Percentiles rank a stretch among this genome's conserved stretches.
Evolutionary conservation across 2,329 filamentous ascomycete genomes (phyloP).

Genomic region (Alternaria metachromatica): DNA sequence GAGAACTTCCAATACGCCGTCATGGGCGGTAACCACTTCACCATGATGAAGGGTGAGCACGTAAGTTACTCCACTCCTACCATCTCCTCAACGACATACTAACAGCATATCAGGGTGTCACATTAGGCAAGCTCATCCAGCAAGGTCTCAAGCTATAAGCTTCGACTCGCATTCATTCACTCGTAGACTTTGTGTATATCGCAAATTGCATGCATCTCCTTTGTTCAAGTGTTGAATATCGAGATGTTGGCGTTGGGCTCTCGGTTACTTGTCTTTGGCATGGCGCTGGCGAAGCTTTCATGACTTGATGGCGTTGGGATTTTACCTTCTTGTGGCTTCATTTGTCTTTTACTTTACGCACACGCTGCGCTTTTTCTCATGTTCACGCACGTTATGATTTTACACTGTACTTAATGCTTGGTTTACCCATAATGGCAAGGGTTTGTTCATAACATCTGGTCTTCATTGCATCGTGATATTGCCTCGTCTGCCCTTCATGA

Average conservation of each 20-base stretch:
- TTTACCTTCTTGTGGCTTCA: constrained; percentile 3
- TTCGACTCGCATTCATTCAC: neutral
- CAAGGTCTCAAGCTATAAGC: constrained; percentile 49
- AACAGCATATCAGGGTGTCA: constrained; percentile 43
- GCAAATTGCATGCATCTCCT: constrained; percentile 41
- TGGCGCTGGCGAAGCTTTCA: constrained; percentile 17
- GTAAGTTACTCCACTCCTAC: constrained; percentile 43
- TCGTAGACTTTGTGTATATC: constrained; percentile 23
- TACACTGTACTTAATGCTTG: constrained; percentile 15
- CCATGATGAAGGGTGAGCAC: constrained; percentile 72
- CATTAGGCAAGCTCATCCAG: constrained; percentile 53
- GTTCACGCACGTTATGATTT: constrained; percentile 11
- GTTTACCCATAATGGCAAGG: constrained; percentile 21
- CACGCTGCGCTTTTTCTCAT: constrained; percentile 3
- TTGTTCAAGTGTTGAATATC: constrained; percentile 44
- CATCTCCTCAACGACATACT: constrained; percentile 19
- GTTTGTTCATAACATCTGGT: constrained; percentile 16
- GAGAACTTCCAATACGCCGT: constrained; percentile 69
- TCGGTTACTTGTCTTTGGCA: constrained; percentile 10
- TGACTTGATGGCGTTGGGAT: constrained; percentile 7
- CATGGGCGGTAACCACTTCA: constrained; percentile 77
- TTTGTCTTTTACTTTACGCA: constrained; percentile 2
- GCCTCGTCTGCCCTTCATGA: neutral
- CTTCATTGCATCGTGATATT: neutral
- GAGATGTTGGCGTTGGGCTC: constrained; percentile 38